phyloP scores from a whole-genome alignment of 2,329 filamentous ascomycete genomes.

The Ophiocordyceps sinensis region DNA sequence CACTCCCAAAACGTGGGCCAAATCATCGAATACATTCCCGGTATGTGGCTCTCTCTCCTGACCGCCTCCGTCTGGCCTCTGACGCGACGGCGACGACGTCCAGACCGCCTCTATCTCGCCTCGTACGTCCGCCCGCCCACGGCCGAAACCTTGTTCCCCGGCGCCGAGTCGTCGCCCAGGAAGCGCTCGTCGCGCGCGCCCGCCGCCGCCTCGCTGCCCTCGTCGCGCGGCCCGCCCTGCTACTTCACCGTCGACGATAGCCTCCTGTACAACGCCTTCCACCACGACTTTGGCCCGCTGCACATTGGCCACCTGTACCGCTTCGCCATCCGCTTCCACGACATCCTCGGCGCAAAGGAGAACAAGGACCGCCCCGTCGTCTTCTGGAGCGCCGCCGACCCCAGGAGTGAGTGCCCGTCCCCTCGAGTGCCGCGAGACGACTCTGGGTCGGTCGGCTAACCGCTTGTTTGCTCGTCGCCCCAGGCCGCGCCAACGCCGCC shows the following conservation, averaged over 20 bases:
- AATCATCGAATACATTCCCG: conserved; percentile 91
- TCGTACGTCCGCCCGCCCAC: conserved; percentile 76
- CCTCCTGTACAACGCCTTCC: conserved; percentile 94
- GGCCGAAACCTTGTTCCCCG: conserved; percentile 63
- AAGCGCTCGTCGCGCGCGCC: conserved; percentile 41
- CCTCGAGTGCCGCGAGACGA: not conserved
- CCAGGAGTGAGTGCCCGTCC: conserved; percentile 56
- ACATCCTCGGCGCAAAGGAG: conserved; percentile 80
- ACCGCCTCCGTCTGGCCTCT: conserved; percentile 91
- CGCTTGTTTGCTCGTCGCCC: not conserved
- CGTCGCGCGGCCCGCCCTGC: conserved; percentile 43
- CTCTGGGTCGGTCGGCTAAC: not conserved
- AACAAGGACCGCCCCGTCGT: conserved; percentile 85
- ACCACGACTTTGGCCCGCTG: conserved; percentile 93
- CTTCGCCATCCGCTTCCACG: conserved; percentile 90
- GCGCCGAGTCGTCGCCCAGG: conserved; percentile 50
- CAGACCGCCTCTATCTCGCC: conserved; percentile 92
- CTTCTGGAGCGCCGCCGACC: conserved; percentile 89
- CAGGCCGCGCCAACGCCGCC: conserved; percentile 81
- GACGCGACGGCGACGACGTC: too few species aligned
- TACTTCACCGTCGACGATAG: conserved; percentile 94
- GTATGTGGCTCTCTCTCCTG: conserved; percentile 55
- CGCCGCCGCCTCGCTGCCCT: conserved; percentile 32
- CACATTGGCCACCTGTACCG: conserved; percentile 96
- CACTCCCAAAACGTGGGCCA: conserved; percentile 36